These are phyloP conservation scores for Trematosphaeria pertusa DNA, from an alignment of 2,329 filamentous ascomycete genomes.

Conservation along the genomic window DNA sequence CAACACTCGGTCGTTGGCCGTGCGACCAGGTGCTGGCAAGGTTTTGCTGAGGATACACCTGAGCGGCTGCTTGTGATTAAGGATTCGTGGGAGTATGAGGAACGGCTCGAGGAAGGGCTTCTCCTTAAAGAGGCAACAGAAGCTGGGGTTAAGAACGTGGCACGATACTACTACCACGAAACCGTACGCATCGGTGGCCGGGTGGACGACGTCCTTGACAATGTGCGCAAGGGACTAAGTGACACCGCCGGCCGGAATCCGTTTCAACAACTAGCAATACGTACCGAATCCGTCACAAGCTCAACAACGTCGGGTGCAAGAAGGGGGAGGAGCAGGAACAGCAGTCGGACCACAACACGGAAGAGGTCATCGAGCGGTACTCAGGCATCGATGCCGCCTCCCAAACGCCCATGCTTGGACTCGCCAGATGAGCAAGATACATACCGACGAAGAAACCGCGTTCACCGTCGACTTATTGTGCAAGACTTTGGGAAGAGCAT, in stretches of 20 bases:
- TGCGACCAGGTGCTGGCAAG: constrained; percentile 7
- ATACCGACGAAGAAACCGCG: constrained; percentile 36
- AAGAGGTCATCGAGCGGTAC: constrained; percentile 18
- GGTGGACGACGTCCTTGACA: constrained; percentile 11
- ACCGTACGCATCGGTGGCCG: constrained; percentile 10
- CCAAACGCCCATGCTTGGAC: constrained; percentile 16
- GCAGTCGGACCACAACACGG: constrained; percentile 9
- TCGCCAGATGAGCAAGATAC: constrained; percentile 14
- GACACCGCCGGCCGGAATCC: constrained; percentile 5
- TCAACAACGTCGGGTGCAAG: constrained; percentile 4
- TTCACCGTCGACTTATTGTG: constrained; percentile 52
- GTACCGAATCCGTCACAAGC: constrained; percentile 5
- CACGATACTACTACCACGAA: constrained; percentile 17
- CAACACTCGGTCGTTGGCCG: constrained; percentile 7
- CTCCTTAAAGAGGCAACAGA: constrained; percentile 8
- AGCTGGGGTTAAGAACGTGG: constrained; percentile 17
- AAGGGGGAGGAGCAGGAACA: constrained; percentile 12
- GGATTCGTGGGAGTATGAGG: constrained; percentile 9
- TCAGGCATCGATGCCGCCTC: constrained; percentile 16
- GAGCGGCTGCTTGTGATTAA: constrained; percentile 2
- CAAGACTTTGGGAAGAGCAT: constrained; percentile 51
- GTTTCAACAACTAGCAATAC: constrained; percentile 11
- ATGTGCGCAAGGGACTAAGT: constrained; percentile 15
- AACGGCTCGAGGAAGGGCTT: constrained; percentile 5
- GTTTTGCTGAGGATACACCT: neutral